Conservation (phyloP, 495 filamentous ascomycete species). For the Hyaloscypha finlandica region DNA sequence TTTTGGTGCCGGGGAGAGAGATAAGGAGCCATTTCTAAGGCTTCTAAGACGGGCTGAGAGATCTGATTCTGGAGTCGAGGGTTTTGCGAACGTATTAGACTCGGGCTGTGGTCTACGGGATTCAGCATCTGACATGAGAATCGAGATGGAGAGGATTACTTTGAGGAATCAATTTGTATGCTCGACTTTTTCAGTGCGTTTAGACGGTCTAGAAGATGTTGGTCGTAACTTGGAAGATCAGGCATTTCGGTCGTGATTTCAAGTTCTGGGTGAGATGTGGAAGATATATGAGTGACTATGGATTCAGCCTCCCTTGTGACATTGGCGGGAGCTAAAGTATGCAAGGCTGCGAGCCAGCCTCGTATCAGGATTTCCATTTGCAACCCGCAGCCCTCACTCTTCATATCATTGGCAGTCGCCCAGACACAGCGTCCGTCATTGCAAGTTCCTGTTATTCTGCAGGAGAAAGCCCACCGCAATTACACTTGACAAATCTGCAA, state of each 20-base stretch:
- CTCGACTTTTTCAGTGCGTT: conserved; percentile 43
- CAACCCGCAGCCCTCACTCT: not conserved
- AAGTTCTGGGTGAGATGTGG: not conserved
- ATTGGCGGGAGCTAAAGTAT: not conserved
- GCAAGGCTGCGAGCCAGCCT: conserved; percentile 23
- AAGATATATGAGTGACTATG: not conserved
- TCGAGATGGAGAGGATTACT: conserved; percentile 12
- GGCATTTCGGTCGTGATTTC: conserved; percentile 25
- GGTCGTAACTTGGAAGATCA: conserved; percentile 34
- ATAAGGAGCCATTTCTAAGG: conserved; percentile 31
- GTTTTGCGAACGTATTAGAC: conserved; percentile 17
- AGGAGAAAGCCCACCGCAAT: too few relatives aligned
- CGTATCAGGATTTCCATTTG: not conserved
- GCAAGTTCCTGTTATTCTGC: too few relatives aligned
- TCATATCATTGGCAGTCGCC: not conserved
- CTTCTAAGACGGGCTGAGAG: conserved; percentile 37
- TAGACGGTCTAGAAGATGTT: conserved; percentile 38
- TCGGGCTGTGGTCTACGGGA: conserved; percentile 6
- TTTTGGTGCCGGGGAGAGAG: conserved; percentile 17
- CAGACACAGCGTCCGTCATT: too few relatives aligned
- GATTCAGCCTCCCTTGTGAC: not conserved
- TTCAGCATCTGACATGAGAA: conserved; percentile 9
- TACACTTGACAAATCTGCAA: too few relatives aligned
- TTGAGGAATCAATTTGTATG: conserved; percentile 29
- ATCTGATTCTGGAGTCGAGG: conserved; percentile 28